These are phyloP conservation scores for Suillus ampliporus DNA, from an alignment of 768 basidiomycete species.

Conservation along the genomic window DNA sequence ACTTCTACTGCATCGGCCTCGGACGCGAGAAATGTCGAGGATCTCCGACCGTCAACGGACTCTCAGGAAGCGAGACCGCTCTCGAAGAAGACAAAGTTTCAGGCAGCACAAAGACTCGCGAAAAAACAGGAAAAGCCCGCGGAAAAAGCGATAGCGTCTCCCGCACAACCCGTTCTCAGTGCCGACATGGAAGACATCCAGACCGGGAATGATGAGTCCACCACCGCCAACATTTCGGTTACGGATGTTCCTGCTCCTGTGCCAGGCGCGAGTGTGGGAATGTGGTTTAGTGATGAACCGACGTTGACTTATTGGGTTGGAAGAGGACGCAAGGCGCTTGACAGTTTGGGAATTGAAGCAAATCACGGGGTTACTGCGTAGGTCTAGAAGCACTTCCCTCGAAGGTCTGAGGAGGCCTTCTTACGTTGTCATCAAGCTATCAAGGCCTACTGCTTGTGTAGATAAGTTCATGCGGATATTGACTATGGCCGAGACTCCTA, in stretches of 20 bases:
- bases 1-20: neutral
- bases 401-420: too few species aligned
- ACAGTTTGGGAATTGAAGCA: conserved; percentile 51
- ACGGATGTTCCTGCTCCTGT: conserved; percentile 4
- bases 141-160: neutral
- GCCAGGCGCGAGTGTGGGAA: conserved; percentile 20
- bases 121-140: neutral
- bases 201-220: conserved; percentile 23
- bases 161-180: neutral
- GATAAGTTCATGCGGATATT: too few species aligned
- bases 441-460: too few species aligned
- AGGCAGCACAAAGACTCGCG: neutral
- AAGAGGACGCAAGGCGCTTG: conserved; percentile 55
- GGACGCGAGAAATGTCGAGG: neutral
- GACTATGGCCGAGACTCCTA: too few species aligned
- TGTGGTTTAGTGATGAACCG: conserved; percentile 60
- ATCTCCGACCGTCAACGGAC: neutral
- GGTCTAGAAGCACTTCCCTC: too few species aligned
- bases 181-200: conserved; percentile 3
- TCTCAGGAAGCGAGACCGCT: neutral
- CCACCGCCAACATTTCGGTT: conserved; percentile 9
- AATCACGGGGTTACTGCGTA: conserved; percentile 47
- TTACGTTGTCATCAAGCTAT: too few species aligned
- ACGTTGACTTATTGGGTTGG: conserved; percentile 56
- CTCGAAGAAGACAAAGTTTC: neutral